A percentile compares a stretch with the other conserved stretches of the same genome.
These are phyloP conservation scores for Alternaria angustiovoidea DNA, from an alignment of 2,329 filamentous ascomycete species.

Conservation along the genomic window DNA sequence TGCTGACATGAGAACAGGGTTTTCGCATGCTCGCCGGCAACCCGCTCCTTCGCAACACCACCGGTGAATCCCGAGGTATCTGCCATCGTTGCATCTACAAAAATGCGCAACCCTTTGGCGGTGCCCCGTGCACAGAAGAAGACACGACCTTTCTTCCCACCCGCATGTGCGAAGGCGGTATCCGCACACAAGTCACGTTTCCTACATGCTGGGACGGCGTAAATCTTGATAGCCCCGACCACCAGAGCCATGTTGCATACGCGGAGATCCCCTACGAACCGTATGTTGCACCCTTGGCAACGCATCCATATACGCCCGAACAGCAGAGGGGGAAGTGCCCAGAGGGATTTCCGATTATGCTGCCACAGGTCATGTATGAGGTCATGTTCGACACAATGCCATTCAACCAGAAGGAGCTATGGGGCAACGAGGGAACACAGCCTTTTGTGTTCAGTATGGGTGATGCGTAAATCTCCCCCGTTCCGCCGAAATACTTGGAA, in stretches of 20 bases:
- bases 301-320: slow-evolving; percentile 29
- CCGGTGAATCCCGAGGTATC: slow-evolving; percentile 39
- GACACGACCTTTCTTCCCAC: slow-evolving; percentile 51
- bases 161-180: slow-evolving; percentile 54
- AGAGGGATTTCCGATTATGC: slow-evolving; percentile 52
- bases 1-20: slow-evolving; percentile 22
- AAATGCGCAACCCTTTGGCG: slow-evolving; percentile 40
- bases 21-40: slow-evolving; percentile 60
- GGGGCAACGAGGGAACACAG: slow-evolving; percentile 39
- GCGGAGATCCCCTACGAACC: slow-evolving; percentile 42
- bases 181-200: slow-evolving; percentile 56
- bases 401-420: slow-evolving; percentile 36
- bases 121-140: slow-evolving; percentile 49
- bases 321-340: slow-evolving; percentile 52
- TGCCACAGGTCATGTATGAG: slow-evolving; percentile 59
- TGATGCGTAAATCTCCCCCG: slow-evolving; percentile 33
- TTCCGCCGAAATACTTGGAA: background rate
- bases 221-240: slow-evolving; percentile 61
- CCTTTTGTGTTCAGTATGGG: slow-evolving; percentile 44
- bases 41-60: slow-evolving; percentile 39
- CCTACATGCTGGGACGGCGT: slow-evolving; percentile 62
- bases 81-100: slow-evolving; percentile 45
- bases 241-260: slow-evolving; percentile 62
- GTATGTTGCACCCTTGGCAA: slow-evolving; percentile 28
- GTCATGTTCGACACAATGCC: slow-evolving; percentile 56